Evolutionary conservation across 805 yeast genomes (phyloP).

Genomic region (Tetrapisispora nanseiensis): DNA sequence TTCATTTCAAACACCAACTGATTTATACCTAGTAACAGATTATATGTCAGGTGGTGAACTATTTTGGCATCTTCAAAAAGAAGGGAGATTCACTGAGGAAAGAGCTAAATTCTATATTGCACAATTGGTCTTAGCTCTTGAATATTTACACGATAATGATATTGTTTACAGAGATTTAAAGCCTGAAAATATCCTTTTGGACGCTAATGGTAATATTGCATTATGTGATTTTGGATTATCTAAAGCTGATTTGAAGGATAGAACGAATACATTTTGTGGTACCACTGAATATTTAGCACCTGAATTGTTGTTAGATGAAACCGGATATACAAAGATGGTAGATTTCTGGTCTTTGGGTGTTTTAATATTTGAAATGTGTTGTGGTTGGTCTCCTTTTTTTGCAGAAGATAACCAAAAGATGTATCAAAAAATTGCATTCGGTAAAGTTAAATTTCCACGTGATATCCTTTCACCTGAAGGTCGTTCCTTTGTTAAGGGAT

Average conservation of each 20-base stretch:
- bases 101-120: constrained; percentile 96
- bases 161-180: constrained; percentile 94
- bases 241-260: constrained; percentile 80
- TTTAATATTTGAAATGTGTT: constrained; percentile 95
- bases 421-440: constrained; percentile 98
- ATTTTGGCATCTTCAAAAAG: constrained; percentile 94
- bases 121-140: constrained; percentile 84
- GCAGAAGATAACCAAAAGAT: constrained; percentile 97
- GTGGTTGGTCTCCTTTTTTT: constrained; percentile 98
- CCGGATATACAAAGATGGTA: constrained; percentile 97
- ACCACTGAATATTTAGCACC: constrained; percentile 98
- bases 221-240: constrained; percentile 95
- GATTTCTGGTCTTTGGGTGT: constrained; percentile 99
- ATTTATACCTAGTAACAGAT: constrained; percentile 88
- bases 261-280: constrained; percentile 96
- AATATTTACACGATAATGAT: constrained; percentile 89
- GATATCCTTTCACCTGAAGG: constrained; percentile 92
- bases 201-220: constrained; percentile 96
- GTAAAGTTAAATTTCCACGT: constrained; percentile 94
- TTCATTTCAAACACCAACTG: constrained; percentile 91
- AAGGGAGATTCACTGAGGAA: constrained; percentile 86
- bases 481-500: constrained; percentile 88
- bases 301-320: constrained; percentile 87
- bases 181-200: constrained; percentile 91
- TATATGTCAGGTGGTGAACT: constrained; percentile 98